Base-by-base conservation (phyloP, 129 eudicot genomes). In the Deinandra increscens region DNA sequence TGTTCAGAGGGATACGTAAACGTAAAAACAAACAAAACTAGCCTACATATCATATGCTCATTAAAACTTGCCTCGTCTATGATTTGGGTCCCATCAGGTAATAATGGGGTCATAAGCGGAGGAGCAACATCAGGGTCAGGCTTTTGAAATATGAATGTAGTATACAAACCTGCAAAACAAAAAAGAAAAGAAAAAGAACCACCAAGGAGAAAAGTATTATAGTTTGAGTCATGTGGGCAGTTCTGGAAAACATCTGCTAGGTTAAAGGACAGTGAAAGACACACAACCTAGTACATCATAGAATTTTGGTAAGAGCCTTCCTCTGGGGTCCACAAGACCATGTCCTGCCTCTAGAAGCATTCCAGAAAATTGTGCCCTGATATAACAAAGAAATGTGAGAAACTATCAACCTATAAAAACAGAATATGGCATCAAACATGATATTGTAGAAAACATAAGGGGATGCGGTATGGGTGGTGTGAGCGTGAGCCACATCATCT, bases 101-200 rank as follows among this genome's bases (percentile, higher is more conserved):
- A 49, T 38, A 86, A 20, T 23, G 97, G 98, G 19, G 98, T 93
- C 84, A 76, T 86, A 75, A 93, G 95, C 11, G 98, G 98, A 66
- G 98, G 98, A 43, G 81, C 65, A 48, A 83, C 79, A 80, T 93
- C 98, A 8, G 97, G 98, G 74, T 93, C 97, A 55, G 95, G 98
- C 88, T 93, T 93, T 80, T 83, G 91, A 78, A 93, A 93, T 74
- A 93, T 77, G 74, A 93, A 93, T 43, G 90, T 89, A 9, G 98
- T 93, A 77, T 86, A 89, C 50, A 93, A 74, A 78, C 97, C 98
- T 93, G 81, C 71, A 80, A 71, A 19, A 60, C 51, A 64, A 50
- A 44, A 51, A 66, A 19, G 22, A 39, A 70, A 7, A 34, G 23
- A 22, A 67, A 69, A 37, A 19, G 65, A 29, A 49, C 15, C 7